phyloP scores from a whole-genome alignment of 1,284 basidiomycete species.

The Ganoderma boninense region DNA sequence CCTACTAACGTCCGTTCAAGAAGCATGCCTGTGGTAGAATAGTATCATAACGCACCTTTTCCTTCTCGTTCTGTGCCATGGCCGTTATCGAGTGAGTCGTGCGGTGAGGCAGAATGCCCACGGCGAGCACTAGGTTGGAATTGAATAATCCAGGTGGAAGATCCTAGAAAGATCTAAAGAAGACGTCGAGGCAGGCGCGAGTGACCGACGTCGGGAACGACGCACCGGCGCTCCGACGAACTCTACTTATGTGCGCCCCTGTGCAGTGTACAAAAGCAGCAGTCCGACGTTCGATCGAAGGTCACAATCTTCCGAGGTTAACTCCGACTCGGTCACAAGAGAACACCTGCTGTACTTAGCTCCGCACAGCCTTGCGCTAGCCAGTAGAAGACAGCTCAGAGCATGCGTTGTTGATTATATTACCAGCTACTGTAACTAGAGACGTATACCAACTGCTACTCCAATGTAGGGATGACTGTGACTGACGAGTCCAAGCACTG shows the following conservation, averaged over 20 bases:
- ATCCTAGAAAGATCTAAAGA: background rate
- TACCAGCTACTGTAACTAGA: constrained; percentile 21
- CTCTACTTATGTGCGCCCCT: background rate
- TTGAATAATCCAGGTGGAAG: background rate
- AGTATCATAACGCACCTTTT: constrained; percentile 36
- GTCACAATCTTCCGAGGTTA: constrained; percentile 2
- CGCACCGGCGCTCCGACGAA: constrained; percentile 6
- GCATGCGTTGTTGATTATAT: constrained; percentile 30
- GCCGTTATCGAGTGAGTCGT: constrained; percentile 16
- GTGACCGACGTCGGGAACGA: background rate
- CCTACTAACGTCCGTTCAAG: constrained; percentile 46
- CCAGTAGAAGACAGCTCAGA: background rate
- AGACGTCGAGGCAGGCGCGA: background rate
- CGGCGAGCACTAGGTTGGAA: background rate
- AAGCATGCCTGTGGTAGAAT: background rate
- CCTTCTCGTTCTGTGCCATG: constrained; percentile 39
- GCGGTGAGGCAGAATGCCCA: background rate
- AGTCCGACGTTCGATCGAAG: background rate
- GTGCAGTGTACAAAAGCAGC: background rate
- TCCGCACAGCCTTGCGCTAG: background rate
- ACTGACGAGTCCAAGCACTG: constrained; percentile 18
- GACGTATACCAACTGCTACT: constrained; percentile 23
- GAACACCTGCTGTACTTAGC: background rate
- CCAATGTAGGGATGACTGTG: constrained; percentile 14
- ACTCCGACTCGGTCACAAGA: constrained; percentile 4